These are phyloP conservation scores for Perkinsus marinus DNA, from an alignment of 169 alveolate species.

Conservation along the genomic window DNA sequence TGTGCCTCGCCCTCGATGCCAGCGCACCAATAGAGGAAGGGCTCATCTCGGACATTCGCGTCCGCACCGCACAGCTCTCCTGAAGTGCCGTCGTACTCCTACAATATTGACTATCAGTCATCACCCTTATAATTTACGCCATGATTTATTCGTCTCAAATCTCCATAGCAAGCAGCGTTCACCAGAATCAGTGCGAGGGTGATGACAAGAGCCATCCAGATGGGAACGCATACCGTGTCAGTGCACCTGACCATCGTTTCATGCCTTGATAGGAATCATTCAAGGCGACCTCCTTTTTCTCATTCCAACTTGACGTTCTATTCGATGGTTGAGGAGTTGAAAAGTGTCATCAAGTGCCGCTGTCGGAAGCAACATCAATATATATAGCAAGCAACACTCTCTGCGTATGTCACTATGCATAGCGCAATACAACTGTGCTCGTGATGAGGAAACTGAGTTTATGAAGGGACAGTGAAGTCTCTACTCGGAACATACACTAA, in stretches of 20 bases:
- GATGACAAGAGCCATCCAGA: neutral
- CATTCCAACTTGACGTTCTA: neutral
- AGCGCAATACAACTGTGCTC: neutral
- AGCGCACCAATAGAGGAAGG: neutral
- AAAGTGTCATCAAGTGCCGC: neutral
- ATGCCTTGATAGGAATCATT: neutral
- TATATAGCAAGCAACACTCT: no score
- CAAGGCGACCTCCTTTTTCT: neutral
- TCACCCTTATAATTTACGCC: neutral
- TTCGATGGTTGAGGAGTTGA: neutral
- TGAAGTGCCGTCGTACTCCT: neutral
- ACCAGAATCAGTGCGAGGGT: neutral
- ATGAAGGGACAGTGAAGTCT: neutral
- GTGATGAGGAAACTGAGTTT: neutral
- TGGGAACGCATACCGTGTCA: neutral
- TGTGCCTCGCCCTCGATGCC: neutral
- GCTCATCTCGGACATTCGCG: neutral
- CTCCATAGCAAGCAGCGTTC: neutral
- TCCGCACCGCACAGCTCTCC: neutral
- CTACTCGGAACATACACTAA: neutral
- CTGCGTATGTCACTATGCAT: neutral
- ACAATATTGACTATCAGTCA: neutral
- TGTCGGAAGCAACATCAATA: neutral
- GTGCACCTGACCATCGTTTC: neutral
- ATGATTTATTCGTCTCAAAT: neutral